Conservation (phyloP, 2,329 filamentous ascomycete genomes). For the Coniochaeta pulveracea region DNA sequence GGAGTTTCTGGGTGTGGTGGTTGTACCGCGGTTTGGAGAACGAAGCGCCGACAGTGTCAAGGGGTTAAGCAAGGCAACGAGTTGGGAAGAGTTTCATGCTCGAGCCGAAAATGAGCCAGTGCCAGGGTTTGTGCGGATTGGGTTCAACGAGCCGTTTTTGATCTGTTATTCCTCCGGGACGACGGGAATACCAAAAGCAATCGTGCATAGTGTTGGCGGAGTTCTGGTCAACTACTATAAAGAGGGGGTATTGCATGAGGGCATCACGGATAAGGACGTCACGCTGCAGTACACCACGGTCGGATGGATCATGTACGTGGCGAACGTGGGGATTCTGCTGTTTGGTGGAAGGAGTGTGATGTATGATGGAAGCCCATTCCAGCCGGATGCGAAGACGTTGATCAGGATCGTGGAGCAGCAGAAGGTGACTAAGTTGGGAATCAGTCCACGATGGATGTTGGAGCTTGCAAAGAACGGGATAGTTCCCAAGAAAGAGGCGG, state of each 20-base stretch:
- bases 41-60: constrained; percentile 52
- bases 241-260: constrained; percentile 45
- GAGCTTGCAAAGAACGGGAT: constrained; percentile 58
- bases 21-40: constrained; percentile 53
- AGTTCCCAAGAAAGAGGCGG: constrained; percentile 46
- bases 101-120: constrained; percentile 13
- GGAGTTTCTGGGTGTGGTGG: constrained; percentile 53
- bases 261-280: constrained; percentile 25
- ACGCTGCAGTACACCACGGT: constrained; percentile 52
- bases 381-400: constrained; percentile 54
- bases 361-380: constrained; percentile 78
- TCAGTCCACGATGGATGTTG: constrained; percentile 65
- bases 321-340: constrained; percentile 45
- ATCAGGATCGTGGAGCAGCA: constrained; percentile 51
- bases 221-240: constrained; percentile 43
- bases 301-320: constrained; percentile 83
- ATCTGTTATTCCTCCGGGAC: constrained; percentile 74
- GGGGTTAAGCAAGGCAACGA: constrained; percentile 33
- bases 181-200: constrained; percentile 75
- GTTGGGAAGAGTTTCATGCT: constrained; percentile 31
- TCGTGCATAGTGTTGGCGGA: constrained; percentile 66
- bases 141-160: constrained; percentile 65
- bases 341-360: constrained; percentile 51
- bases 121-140: constrained; percentile 46
- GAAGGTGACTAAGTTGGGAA: constrained; percentile 60